A percentile compares a stretch with the other conserved stretches of the same genome.
Evolutionary conservation across 2,329 filamentous ascomycete species (phyloP).

Genomic region (Fusarium decemcellulare): DNA sequence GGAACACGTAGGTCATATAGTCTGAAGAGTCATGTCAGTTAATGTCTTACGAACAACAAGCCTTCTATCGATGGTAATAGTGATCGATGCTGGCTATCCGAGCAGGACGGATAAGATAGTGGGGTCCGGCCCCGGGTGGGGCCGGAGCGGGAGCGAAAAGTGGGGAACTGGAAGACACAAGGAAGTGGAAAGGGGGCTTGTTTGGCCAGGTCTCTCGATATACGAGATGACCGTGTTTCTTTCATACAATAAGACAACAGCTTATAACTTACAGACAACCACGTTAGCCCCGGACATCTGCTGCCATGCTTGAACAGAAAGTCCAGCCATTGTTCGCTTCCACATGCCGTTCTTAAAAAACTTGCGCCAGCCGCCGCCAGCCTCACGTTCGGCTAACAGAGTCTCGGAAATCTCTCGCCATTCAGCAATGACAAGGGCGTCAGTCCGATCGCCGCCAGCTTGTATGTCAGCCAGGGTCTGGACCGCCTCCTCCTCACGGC

Average conservation of each 20-base stretch:
- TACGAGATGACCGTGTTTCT: neutral
- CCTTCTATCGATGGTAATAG: neutral
- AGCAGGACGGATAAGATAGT: neutral
- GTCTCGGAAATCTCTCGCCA: conserved; percentile 63
- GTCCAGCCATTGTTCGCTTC: conserved; percentile 28
- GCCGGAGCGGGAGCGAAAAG: neutral
- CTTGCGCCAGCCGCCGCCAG: conserved; percentile 18
- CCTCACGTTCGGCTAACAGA: conserved; percentile 15
- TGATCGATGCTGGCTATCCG: neutral
- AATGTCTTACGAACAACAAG: neutral
- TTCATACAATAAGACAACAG: neutral
- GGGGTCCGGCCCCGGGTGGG: too few species aligned
- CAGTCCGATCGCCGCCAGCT: conserved; percentile 63
- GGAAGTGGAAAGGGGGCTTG: neutral
- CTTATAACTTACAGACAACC: conserved; percentile 55
- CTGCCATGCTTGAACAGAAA: conserved; percentile 60
- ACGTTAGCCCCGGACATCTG: conserved; percentile 65
- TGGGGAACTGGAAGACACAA: neutral
- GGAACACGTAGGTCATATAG: conserved; percentile 60
- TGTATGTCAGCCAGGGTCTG: conserved; percentile 68
- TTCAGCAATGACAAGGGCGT: conserved; percentile 69
- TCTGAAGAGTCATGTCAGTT: conserved; percentile 41
- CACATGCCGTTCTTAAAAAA: conserved; percentile 31
- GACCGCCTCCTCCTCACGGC: conserved; percentile 68
- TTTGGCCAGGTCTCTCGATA: neutral